phyloP scores from a whole-genome alignment of 495 filamentous ascomycete genomes.

The Xylaria curta region DNA sequence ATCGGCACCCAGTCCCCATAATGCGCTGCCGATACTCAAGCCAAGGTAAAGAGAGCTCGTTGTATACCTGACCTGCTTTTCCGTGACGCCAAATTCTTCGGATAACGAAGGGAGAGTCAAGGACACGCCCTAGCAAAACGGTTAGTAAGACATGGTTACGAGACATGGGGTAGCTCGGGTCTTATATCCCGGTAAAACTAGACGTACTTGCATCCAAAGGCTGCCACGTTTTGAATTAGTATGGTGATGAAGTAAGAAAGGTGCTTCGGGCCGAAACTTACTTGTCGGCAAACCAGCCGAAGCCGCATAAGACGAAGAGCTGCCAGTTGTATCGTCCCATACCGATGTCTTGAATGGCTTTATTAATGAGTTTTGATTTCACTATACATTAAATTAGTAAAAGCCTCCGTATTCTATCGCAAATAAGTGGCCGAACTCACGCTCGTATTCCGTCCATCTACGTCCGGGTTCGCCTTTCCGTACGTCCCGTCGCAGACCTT shows the following conservation, averaged over 20 bases:
- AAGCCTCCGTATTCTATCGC: background rate
- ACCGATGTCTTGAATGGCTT: slow-evolving; percentile 82
- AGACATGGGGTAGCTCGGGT: background rate
- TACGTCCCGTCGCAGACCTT: slow-evolving; percentile 55
- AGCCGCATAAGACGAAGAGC: slow-evolving; percentile 81
- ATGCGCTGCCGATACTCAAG: slow-evolving; percentile 73
- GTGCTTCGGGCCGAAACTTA: slow-evolving; percentile 36
- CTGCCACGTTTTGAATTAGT: slow-evolving; percentile 31
- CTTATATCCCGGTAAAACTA: background rate
- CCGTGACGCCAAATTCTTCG: slow-evolving; percentile 66
- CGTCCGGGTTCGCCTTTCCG: slow-evolving; percentile 47
- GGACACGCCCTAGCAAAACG: slow-evolving; percentile 69
- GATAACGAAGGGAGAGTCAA: slow-evolving; percentile 74
- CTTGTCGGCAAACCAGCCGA: slow-evolving; percentile 73
- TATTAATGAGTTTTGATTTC: slow-evolving; percentile 69
- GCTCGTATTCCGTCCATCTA: slow-evolving; percentile 56
- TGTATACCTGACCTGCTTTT: slow-evolving; percentile 60
- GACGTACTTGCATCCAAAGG: slow-evolving; percentile 60
- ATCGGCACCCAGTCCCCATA: slow-evolving; percentile 83
- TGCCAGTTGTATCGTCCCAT: slow-evolving; percentile 90
- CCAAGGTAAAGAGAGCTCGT: slow-evolving; percentile 62
- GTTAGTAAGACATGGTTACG: slow-evolving; percentile 31
- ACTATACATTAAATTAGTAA: slow-evolving; percentile 45
- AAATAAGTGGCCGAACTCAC: slow-evolving; percentile 40
- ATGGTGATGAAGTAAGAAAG: background rate